Evolutionary conservation across 345 rosid species (phyloP).

Genomic region (Microcos paniculata): DNA sequence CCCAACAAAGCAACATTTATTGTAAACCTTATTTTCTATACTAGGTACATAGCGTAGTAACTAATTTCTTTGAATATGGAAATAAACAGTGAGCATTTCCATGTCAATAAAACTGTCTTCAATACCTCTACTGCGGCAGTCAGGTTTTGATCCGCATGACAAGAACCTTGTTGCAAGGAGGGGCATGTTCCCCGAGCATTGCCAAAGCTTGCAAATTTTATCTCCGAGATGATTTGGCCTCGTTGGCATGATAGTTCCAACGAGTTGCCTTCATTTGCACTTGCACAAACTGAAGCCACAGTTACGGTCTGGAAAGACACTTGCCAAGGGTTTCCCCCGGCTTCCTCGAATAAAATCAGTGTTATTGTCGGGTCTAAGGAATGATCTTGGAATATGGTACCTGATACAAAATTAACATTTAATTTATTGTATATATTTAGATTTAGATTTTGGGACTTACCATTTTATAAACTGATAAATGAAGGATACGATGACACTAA

Average conservation of each 20-base stretch:
- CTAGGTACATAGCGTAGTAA: too few relatives aligned
- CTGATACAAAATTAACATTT: neutral
- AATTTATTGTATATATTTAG: too few relatives aligned
- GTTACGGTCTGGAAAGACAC: conserved; percentile 33
- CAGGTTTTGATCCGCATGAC: conserved; percentile 1
- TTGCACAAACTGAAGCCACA: conserved; percentile 29
- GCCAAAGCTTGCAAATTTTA: conserved; percentile 51
- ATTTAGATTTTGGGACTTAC: neutral
- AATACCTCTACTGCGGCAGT: neutral
- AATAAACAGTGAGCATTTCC: neutral
- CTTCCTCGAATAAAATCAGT: conserved; percentile 45
- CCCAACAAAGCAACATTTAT: too few relatives aligned
- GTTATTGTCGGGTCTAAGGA: conserved; percentile 18
- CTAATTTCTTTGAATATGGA: neutral
- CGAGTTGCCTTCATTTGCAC: conserved; percentile 26
- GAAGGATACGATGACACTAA: conserved; percentile 31
- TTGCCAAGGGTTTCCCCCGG: conserved; percentile 34
- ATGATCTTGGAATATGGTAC: conserved; percentile 44
- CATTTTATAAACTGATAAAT: neutral
- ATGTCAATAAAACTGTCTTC: neutral
- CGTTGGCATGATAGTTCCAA: conserved; percentile 39
- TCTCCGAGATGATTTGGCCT: conserved; percentile 18
- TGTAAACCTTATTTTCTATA: too few relatives aligned
- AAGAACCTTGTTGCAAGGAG: conserved; percentile 13
- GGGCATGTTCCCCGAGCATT: conserved; percentile 27